Base-by-base conservation (phyloP, 176 grass and related monocot genomes). In the Raddia guianensis region DNA sequence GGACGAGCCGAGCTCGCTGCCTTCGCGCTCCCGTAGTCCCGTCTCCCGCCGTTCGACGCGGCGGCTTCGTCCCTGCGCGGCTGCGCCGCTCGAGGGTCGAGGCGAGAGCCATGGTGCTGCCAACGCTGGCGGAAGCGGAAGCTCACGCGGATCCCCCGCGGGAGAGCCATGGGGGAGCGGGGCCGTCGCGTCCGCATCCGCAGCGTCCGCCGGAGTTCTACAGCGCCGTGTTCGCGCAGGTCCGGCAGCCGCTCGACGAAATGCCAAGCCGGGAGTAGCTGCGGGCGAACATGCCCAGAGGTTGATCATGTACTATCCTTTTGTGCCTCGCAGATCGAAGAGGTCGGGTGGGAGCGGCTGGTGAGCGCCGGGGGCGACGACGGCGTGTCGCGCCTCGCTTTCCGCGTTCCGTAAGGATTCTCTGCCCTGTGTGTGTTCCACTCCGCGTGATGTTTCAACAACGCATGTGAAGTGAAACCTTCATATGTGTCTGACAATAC, bases 311-410 rank as follows among this genome's bases (percentile, higher is more conserved):
- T 18, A 1, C 60, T 73, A n/a, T 3, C 48, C 15, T 51, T 58
- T 58, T 0, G 8, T 52, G 11, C 44, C 44, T 11, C 71, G 63
- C 60, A 94, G 91, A 90, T 93, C 10, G 91, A 94, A 78, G 91
- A 94, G 79, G 73, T 94, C 9, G 88, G 85, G n/a, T 93, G 91
- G 91, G 86, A 90, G 32, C 82, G 40, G 60, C 79, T 93, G 20
- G 63, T 83, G 70, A 85, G 77, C 32, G 72, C 84, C 42, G 35
- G 44, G 3, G 85, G 85, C 18, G 85, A 90, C 12, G 87, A 73
- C 16, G 86, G 86, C 5, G 52, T 94, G 58, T 94, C 91, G 0
- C 91, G 68, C 52, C 78, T 91, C 65, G 32, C 57, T 12, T 88
- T 91, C 69, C 79, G 88, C 15, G 61, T 86, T 2, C 21, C 69